A percentile compares a stretch with the other conserved stretches of the same genome.
phyloP scores from a whole-genome alignment of 1,139 yeast species.

The Saccharomyces pastorianus region DNA sequence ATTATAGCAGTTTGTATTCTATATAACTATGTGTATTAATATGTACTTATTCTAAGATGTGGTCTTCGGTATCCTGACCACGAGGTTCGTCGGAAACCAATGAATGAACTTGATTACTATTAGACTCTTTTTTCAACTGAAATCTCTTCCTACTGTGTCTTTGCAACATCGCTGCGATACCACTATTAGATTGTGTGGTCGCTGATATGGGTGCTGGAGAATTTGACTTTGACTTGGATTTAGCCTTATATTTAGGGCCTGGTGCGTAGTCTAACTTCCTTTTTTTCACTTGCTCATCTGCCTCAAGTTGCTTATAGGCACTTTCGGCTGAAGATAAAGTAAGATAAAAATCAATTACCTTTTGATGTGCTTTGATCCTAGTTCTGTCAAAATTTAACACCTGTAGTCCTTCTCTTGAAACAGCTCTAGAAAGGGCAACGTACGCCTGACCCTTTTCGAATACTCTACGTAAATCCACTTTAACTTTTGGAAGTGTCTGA shows the following conservation, averaged over 20 bases:
- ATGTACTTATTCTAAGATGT: not conserved
- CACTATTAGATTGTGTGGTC: not conserved
- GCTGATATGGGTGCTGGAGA: not conserved
- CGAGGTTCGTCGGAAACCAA: not conserved
- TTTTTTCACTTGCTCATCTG: not conserved
- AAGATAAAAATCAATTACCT: slow-evolving; percentile 54
- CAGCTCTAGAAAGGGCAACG: slow-evolving; percentile 85
- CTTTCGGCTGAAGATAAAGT: slow-evolving; percentile 34
- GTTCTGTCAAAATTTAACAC: slow-evolving; percentile 57
- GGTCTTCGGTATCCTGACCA: not conserved
- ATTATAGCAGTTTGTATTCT: not conserved
- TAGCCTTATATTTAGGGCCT: not conserved
- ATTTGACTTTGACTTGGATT: not conserved
- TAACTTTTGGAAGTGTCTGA: slow-evolving; percentile 76
- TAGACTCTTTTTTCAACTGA: not conserved
- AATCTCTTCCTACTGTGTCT: not conserved
- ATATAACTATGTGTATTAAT: not conserved
- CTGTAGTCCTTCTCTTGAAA: slow-evolving; percentile 68
- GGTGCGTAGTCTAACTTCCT: slow-evolving; percentile 4
- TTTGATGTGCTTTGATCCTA: slow-evolving; percentile 53
- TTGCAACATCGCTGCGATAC: not conserved
- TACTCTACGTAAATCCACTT: slow-evolving; percentile 65
- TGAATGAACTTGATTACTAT: not conserved
- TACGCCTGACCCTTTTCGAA: slow-evolving; percentile 95
- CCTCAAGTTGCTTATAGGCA: slow-evolving; percentile 12